Evolutionary conservation across 345 rosid species (phyloP), one percentile per base, ranked within the genome.

Genomic region (Durio zibethinus): DNA sequence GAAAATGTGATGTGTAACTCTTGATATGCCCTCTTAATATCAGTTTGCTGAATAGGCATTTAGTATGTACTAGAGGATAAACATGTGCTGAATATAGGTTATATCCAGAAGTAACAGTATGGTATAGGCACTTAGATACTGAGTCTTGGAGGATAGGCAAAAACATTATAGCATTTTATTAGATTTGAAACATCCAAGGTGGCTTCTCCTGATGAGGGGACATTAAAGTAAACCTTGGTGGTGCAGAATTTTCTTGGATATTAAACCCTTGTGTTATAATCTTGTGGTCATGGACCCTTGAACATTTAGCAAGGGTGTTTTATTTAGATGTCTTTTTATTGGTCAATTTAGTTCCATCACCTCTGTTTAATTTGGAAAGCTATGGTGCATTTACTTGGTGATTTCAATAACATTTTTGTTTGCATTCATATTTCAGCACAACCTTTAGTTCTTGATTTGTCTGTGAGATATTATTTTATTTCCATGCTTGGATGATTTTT

Each of bases 381-480:
- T 29, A 4, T 70, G 38, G 59, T 50, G 60, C 10, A n/a, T 50
- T 50, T 71, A 29, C 74, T 31, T 70, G 54, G 47, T 47, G 35
- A 15, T 70, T 48, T 50, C 74, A 50, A 10, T 10, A 48, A 50
- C 27, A 1, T 7, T 71, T 71, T 71, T 48, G n/a, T 71, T 71
- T 31, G 60, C 59, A 36, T 48, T 70, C 23, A 27, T 48, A 48
- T n/a, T 69, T 38, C 7, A 25, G 36, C 38, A 47, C 38, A 12
- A 69, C 14, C 15, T 27, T 45, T 45, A 27, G n/a, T 45, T 69
- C 33, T 25, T 29, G 35, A 16, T 20, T 18, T 15, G 7, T 7
- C 10, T 69, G 53, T 14, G n/a, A 69, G 56, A 45, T 69, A 42
- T 68, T 45, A 45, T 35, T 43, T 69, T 47, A 69, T 69, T 69